These are phyloP conservation scores for Podospora anserina DNA, from an alignment of 495 filamentous ascomycete genomes.

Conservation along the genomic window DNA sequence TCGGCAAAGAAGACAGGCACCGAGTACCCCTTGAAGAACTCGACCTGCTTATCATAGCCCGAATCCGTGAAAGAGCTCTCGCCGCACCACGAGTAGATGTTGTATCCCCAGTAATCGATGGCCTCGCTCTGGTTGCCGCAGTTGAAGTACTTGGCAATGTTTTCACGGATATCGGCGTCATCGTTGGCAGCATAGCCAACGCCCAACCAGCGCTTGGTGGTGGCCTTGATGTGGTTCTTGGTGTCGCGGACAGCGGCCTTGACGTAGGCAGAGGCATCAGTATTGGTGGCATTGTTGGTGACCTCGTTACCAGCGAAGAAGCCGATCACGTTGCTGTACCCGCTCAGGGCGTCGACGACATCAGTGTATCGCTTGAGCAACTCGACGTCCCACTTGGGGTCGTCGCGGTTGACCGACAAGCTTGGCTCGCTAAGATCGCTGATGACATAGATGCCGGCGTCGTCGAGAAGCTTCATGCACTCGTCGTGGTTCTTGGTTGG, in stretches of 20 bases:
- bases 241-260: constrained; percentile 95
- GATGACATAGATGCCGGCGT: constrained; percentile 91
- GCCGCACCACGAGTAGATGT: constrained; percentile 98
- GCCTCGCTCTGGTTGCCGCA: constrained; percentile 62
- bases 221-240: constrained; percentile 83
- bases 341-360: constrained; percentile 74
- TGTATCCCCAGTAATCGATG: constrained; percentile 98
- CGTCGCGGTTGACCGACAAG: constrained; percentile 77
- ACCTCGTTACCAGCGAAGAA: constrained; percentile 99
- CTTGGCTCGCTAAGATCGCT: constrained; percentile 79
- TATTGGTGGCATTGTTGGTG: constrained; percentile 78
- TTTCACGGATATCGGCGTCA: constrained; percentile 68
- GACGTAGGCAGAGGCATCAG: constrained; percentile 81
- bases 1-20: constrained; percentile 97
- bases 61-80: constrained; percentile 67
- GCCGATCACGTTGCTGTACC: constrained; percentile 84
- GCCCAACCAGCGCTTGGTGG: constrained; percentile 74
- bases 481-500: constrained; percentile 69
- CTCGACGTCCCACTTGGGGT: constrained; percentile 69
- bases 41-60: constrained; percentile 72
- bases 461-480: constrained; percentile 80
- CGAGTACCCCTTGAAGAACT: constrained; percentile 81
- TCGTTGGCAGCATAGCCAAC: constrained; percentile 96
- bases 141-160: constrained; percentile 89
- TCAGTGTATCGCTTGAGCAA: constrained; percentile 76